These are phyloP conservation scores for Phtheirospermum japonicum DNA, from an alignment of 257 asterid species.

Conservation along the genomic window DNA sequence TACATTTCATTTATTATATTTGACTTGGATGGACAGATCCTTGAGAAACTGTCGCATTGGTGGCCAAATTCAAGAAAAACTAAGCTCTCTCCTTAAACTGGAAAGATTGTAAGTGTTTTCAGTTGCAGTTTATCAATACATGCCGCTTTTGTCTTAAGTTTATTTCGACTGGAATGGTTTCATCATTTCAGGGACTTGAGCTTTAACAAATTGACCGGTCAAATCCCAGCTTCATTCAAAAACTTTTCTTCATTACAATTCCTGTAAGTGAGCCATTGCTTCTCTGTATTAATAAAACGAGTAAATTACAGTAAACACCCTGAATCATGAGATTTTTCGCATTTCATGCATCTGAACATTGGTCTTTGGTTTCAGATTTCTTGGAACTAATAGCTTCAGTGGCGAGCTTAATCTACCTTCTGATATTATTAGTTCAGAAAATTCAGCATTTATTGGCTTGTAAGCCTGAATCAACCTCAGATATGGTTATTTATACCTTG, in stretches of 20 bases:
- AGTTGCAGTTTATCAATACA: not conserved
- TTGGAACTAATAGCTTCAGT: slow-evolving; percentile 58
- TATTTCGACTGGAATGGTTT: not conserved
- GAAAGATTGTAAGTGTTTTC: slow-evolving; percentile 32
- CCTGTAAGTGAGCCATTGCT: slow-evolving; percentile 41
- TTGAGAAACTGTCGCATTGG: slow-evolving; percentile 52
- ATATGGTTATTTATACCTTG: not conserved
- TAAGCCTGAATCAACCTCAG: slow-evolving; percentile 34
- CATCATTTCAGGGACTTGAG: slow-evolving; percentile 53
- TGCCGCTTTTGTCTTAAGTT: not conserved
- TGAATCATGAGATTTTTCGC: not conserved
- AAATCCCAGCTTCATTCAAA: slow-evolving; percentile 50
- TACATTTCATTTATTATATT: not conserved
- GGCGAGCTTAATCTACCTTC: slow-evolving; percentile 45
- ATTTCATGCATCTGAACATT: not conserved
- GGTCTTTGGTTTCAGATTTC: slow-evolving; percentile 44
- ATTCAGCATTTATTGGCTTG: slow-evolving; percentile 36
- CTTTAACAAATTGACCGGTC: slow-evolving; percentile 62
- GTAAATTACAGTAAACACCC: too few relatives aligned
- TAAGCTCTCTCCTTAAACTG: slow-evolving; percentile 46
- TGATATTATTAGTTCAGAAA: slow-evolving; percentile 36
- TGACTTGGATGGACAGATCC: slow-evolving; percentile 38
- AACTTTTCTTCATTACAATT: slow-evolving; percentile 39
- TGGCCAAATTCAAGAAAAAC: slow-evolving; percentile 45
- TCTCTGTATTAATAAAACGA: slow-evolving; percentile 1